A percentile compares a stretch with the other conserved stretches of the same genome.
phyloP scores from a whole-genome alignment of 192 early-diverging fungal species.

The Thamnidium elegans region DNA sequence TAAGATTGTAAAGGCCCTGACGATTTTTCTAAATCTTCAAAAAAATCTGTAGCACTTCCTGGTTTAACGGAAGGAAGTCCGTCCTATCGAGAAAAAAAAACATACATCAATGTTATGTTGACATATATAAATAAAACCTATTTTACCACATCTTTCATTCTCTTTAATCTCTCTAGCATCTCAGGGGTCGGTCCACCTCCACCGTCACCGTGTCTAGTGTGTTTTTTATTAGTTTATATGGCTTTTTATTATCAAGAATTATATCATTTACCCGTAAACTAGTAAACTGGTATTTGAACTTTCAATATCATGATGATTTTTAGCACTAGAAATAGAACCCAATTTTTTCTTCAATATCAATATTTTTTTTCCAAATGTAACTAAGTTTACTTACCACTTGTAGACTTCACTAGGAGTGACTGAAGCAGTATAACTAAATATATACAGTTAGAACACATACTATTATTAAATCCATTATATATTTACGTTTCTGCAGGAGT shows the following conservation, averaged over 20 bases:
- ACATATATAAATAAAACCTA: neutral
- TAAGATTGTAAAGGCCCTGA: constrained; percentile 75
- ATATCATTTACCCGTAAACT: constrained; percentile 64
- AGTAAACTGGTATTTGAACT: constrained; percentile 86
- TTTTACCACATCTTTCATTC: constrained; percentile 66
- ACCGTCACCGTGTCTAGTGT: constrained; percentile 79
- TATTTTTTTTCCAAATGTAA: too few relatives aligned
- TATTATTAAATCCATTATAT: neutral
- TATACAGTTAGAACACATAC: too few relatives aligned
- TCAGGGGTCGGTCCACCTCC: constrained; percentile 84
- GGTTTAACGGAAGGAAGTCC: constrained; percentile 70
- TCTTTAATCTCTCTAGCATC: constrained; percentile 81
- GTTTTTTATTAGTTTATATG: neutral
- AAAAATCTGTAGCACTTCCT: constrained; percentile 81
- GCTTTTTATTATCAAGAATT: neutral
- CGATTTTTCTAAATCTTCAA: constrained; percentile 68
- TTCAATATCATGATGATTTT: constrained; percentile 87
- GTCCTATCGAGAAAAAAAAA: constrained; percentile 41
- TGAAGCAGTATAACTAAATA: constrained; percentile 26
- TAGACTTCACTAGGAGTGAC: constrained; percentile 32
- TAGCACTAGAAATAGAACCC: constrained; percentile 46
- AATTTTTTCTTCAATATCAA: too few relatives aligned
- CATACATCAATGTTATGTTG: neutral
- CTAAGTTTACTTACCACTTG: constrained; percentile 17
- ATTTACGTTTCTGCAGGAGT: constrained; percentile 39